phyloP scores from a whole-genome alignment of 139 green algal species.

The Volvox reticuliferus region DNA sequence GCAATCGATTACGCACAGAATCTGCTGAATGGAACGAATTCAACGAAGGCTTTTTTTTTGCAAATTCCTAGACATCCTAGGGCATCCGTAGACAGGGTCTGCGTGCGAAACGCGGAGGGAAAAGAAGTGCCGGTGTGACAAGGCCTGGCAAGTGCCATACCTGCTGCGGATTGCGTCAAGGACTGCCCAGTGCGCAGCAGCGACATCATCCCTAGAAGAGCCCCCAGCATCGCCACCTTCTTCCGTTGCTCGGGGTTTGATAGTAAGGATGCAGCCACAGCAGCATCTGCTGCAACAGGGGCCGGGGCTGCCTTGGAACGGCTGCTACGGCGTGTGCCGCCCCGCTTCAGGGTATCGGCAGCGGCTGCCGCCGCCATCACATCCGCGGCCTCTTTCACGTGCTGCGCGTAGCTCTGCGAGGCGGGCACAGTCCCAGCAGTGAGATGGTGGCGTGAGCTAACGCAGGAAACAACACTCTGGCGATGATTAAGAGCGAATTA shows the following conservation, averaged over 20 bases:
- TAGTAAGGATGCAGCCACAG: background rate
- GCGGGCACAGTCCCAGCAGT: too few relatives aligned
- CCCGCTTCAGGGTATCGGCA: background rate
- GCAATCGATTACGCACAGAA: too few relatives aligned
- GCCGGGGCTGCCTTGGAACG: background rate
- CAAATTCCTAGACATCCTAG: too few relatives aligned
- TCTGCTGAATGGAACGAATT: too few relatives aligned
- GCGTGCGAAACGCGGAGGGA: too few relatives aligned
- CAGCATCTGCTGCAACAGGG: background rate
- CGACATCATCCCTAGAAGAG: constrained; percentile 34
- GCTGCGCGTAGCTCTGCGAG: background rate
- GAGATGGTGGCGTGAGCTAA: too few relatives aligned
- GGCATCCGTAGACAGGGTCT: too few relatives aligned
- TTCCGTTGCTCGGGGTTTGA: constrained; percentile 9
- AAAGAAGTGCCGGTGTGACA: too few relatives aligned
- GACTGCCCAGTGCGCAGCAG: background rate
- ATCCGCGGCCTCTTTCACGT: background rate
- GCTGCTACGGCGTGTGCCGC: background rate
- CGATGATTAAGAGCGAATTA: too few relatives aligned
- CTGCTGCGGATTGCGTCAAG: background rate
- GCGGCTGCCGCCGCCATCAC: constrained; percentile 17
- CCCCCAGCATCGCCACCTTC: constrained; percentile 30
- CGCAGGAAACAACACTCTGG: too few relatives aligned
- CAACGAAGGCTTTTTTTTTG: too few relatives aligned
- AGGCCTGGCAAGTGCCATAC: background rate